Percentiles rank a stretch among this genome's conserved stretches.
phyloP scores from a whole-genome alignment of 495 filamentous ascomycete species.

The Aspergillus egyptiacus region DNA sequence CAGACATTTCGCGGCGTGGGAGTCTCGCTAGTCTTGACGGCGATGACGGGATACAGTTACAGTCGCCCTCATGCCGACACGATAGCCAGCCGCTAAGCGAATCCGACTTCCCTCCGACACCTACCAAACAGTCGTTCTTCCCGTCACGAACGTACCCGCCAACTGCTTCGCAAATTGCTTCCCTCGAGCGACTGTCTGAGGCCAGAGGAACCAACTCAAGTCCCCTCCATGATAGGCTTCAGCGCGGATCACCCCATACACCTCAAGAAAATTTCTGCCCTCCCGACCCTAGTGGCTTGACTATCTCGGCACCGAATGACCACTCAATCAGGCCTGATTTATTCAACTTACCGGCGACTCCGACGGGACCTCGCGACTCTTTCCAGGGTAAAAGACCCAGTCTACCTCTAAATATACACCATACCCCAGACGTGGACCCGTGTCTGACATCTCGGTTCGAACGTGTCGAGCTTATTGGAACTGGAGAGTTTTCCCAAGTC shows the following conservation, averaged over 20 bases:
- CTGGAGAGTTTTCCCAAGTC: slow-evolving; percentile 88
- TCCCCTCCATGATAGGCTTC: slow-evolving; percentile 35
- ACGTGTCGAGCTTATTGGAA: slow-evolving; percentile 68
- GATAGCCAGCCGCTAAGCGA: slow-evolving; percentile 60
- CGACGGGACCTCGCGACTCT: slow-evolving; percentile 63
- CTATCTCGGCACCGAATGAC: slow-evolving; percentile 59
- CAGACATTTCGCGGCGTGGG: slow-evolving; percentile 52
- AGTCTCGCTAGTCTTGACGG: slow-evolving; percentile 76
- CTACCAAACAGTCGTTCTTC: slow-evolving; percentile 68
- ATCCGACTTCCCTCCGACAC: slow-evolving; percentile 79
- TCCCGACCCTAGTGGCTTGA: slow-evolving; percentile 75
- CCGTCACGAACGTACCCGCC: slow-evolving; percentile 40
- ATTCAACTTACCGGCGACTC: slow-evolving; percentile 65
- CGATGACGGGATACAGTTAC: slow-evolving; percentile 53
- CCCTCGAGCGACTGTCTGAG: slow-evolving; percentile 35
- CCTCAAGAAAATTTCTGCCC: slow-evolving; percentile 68
- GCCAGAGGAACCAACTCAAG: slow-evolving; percentile 27
- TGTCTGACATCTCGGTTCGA: slow-evolving; percentile 65
- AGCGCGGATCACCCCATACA: slow-evolving; percentile 65
- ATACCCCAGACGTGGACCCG: slow-evolving; percentile 63
- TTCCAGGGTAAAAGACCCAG: slow-evolving; percentile 43
- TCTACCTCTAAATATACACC: slow-evolving; percentile 49
- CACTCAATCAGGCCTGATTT: slow-evolving; percentile 38
- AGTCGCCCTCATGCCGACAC: slow-evolving; percentile 51
- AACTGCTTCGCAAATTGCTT: slow-evolving; percentile 36